phyloP scores from a whole-genome alignment of 2,329 filamentous ascomycete species.

The Rhinocladiella mackenziei region DNA sequence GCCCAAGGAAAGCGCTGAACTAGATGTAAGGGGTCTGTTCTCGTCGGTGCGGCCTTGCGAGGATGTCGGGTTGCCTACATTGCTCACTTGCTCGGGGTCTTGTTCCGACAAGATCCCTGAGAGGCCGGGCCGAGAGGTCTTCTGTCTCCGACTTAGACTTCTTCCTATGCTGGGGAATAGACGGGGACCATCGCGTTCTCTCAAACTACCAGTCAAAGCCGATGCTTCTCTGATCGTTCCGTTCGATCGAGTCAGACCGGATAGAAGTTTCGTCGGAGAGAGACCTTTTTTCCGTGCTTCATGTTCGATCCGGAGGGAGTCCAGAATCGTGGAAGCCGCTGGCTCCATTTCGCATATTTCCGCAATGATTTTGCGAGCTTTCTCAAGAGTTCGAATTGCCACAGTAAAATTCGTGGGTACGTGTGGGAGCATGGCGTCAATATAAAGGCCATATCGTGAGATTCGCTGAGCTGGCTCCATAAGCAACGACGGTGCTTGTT shows the following conservation, averaged over 20 bases:
- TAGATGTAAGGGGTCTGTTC: slow-evolving; percentile 26
- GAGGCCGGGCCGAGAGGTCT: slow-evolving; percentile 22
- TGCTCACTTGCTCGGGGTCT: slow-evolving; percentile 27
- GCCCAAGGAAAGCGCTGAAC: slow-evolving; percentile 20
- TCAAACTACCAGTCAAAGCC: slow-evolving; percentile 23
- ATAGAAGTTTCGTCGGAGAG: slow-evolving; percentile 29
- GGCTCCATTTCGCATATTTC: slow-evolving; percentile 94
- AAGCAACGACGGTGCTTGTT: slow-evolving; percentile 80
- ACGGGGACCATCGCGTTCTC: slow-evolving; percentile 24
- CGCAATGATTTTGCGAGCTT: slow-evolving; percentile 86
- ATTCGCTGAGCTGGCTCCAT: slow-evolving; percentile 95
- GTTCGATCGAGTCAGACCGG: slow-evolving; percentile 25
- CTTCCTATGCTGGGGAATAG: slow-evolving; percentile 27
- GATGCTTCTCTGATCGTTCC: slow-evolving; percentile 27
- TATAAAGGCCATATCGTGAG: slow-evolving; percentile 90
- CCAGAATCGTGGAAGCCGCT: slow-evolving; percentile 46
- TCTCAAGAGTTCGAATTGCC: slow-evolving; percentile 62
- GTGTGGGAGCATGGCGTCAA: slow-evolving; percentile 70
- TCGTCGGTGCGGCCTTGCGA: slow-evolving; percentile 23
- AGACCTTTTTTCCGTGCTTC: slow-evolving; percentile 25
- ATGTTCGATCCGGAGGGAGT: slow-evolving; percentile 29
- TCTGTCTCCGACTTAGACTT: slow-evolving; percentile 26
- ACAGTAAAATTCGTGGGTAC: slow-evolving; percentile 26
- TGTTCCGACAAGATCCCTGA: slow-evolving; percentile 27
- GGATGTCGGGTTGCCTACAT: slow-evolving; percentile 1